These are phyloP conservation scores for Crataegus laevigata DNA, from an alignment of 306 rosid genomes.

Conservation along the genomic window DNA sequence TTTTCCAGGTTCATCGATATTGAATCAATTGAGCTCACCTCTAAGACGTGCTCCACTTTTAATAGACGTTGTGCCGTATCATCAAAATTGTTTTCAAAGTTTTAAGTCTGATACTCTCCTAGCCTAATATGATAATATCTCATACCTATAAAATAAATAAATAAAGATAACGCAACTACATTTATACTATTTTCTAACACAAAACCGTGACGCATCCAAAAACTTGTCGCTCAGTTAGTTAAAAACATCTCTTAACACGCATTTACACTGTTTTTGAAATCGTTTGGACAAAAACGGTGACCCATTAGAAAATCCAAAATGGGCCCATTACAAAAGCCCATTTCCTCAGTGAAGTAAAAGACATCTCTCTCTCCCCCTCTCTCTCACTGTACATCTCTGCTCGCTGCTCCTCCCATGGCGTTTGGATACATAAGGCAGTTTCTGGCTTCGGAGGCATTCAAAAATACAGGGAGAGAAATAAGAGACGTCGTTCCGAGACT, in stretches of 20 bases:
- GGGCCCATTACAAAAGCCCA: neutral
- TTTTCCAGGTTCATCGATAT: no score
- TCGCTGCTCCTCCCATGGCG: neutral
- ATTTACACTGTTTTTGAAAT: no score
- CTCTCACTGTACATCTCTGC: neutral
- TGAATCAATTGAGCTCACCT: no score
- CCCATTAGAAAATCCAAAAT: neutral
- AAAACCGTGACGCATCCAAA: neutral
- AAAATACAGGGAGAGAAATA: constrained; percentile 24
- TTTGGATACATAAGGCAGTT: neutral
- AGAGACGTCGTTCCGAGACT: constrained; percentile 2
- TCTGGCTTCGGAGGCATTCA: neutral
- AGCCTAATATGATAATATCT: no score
- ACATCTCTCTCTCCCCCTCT: neutral
- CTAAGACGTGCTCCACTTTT: no score
- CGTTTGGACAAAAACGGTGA: neutral
- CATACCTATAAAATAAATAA: no score
- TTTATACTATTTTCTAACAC: neutral
- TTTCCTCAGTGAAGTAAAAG: neutral
- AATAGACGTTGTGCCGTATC: no score
- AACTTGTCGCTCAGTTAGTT: neutral
- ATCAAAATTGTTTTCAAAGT: no score
- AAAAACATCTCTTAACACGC: neutral
- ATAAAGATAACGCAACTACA: no score
- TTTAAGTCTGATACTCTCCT: no score